Base-by-base conservation (phyloP, 2,329 filamentous ascomycete genomes). In the Fusarium gaditjirri region DNA sequence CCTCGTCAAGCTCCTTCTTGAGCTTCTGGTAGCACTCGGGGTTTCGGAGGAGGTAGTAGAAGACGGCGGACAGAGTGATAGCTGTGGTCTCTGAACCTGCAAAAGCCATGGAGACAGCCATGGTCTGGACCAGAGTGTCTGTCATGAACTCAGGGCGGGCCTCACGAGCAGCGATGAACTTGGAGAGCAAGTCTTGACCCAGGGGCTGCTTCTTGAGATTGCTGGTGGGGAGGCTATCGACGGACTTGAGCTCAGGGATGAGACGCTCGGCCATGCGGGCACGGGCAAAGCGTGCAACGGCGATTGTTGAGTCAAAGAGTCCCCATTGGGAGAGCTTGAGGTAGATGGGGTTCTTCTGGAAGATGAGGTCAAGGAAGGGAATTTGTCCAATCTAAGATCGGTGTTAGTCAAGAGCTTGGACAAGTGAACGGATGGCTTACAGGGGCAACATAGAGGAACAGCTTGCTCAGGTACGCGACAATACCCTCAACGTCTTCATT, bases 41-140 rank as follows among this genome's bases (percentile, higher is more conserved):
- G 74, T 90, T 88, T 76, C 90, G 91, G 39, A 94, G 84, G 7
- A 95, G 82, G 79, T 90, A 91, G 81, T 95, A 95, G 76, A 95
- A 93, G 1, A 94, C 87, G 11, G 90, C 86, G 10, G 88, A 88
- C 0, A 95, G 85, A 11, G 88, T 90, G 77, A 95, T 95, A 42
- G 92, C 93, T 0, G 93, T 95, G 1, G 93, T 95, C 80, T 96
- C 93, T 5, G 89, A 92, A 7, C 93, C 93, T 1, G 93, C 93
- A 73, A 92, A 89, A 1, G 87, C 87, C 91, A 93, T 93, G 64
- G 86, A 90, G n/a, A 91, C 88, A 54, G 90, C 91, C 82, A 92
- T 91, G 11, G 91, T 91, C 71, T 92, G 88, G 16, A 94, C 91
- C 13, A 92, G 85, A 7, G 85, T 86, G 75, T 93, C 90, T 29